These are phyloP conservation scores for Parafenestella ontariensis DNA, from an alignment of 2,329 filamentous ascomycete species.

Conservation along the genomic window DNA sequence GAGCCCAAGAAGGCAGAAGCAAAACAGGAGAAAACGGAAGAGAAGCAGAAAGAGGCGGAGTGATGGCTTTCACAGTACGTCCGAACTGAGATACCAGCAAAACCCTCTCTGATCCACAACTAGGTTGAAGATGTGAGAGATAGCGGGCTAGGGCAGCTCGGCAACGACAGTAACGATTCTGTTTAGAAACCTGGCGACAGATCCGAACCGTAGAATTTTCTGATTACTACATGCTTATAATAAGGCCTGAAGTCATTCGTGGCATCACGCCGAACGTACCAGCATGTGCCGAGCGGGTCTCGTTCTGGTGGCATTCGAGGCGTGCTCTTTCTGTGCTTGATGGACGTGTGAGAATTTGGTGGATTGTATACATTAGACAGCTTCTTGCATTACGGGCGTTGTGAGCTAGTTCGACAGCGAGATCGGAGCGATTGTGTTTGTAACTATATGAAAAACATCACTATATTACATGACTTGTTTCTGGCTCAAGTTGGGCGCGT, in stretches of 20 bases:
- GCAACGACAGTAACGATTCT: conserved; percentile 27
- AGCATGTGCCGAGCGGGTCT: conserved; percentile 21
- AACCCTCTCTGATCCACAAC: background rate
- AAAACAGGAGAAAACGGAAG: conserved; percentile 57
- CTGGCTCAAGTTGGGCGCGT: background rate
- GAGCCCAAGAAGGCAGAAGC: conserved; percentile 63
- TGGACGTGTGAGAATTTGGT: conserved; percentile 26
- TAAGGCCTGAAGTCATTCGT: background rate
- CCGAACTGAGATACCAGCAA: conserved; percentile 1
- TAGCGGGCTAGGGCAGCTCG: conserved; percentile 3
- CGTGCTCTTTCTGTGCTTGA: conserved; percentile 13
- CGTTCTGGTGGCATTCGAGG: conserved; percentile 13
- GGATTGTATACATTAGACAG: conserved; percentile 44
- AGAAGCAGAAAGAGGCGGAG: conserved; percentile 37
- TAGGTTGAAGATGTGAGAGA: background rate
- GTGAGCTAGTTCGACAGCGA: conserved; percentile 24
- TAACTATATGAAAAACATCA: conserved; percentile 18
- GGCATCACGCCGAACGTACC: background rate
- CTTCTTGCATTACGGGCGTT: conserved; percentile 42
- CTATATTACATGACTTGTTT: background rate
- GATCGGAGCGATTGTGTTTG: conserved; percentile 18
- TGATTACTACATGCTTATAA: conserved; percentile 3
- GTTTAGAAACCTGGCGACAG: conserved; percentile 7
- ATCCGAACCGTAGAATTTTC: conserved; percentile 5
- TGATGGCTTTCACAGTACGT: conserved; percentile 21